A percentile compares a stretch with the other conserved stretches of the same genome.
phyloP scores from a whole-genome alignment of 2,329 filamentous ascomycete genomes.

The Phialemonium atrogriseum region DNA sequence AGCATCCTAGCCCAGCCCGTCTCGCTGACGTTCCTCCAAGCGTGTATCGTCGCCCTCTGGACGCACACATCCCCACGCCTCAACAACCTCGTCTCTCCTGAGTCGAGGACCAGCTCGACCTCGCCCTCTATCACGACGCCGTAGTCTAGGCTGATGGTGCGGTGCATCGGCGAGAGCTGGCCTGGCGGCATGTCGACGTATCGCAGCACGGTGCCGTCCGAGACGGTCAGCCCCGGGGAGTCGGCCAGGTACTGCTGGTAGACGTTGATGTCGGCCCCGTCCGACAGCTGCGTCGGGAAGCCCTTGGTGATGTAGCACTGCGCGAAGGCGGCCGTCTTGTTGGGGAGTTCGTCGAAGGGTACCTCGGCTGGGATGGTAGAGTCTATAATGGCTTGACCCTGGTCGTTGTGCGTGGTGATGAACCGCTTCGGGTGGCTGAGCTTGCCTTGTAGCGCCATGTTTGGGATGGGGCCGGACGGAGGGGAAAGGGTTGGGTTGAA shows the following conservation, averaged over 20 bases:
- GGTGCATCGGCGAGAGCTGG: constrained; percentile 31
- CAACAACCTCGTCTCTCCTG: constrained; percentile 32
- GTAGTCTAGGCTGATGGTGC: constrained; percentile 39
- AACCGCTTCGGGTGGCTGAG: constrained; percentile 17
- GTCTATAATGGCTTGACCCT: constrained; percentile 26
- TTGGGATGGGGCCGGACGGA: no score
- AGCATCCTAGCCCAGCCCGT: constrained; percentile 32
- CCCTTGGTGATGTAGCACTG: constrained; percentile 42
- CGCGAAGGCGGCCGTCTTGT: constrained; percentile 35
- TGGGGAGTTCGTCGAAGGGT: constrained; percentile 9
- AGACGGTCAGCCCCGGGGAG: constrained; percentile 40
- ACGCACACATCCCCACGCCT: constrained; percentile 37
- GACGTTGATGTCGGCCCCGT: constrained; percentile 36
- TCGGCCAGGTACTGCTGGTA: constrained; percentile 34
- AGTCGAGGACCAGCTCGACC: constrained; percentile 38
- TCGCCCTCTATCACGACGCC: constrained; percentile 40
- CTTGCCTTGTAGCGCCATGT: constrained; percentile 7
- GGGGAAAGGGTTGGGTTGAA: no score
- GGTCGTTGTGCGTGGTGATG: constrained; percentile 24
- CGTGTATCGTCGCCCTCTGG: constrained; percentile 39
- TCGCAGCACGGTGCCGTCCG: constrained; percentile 31
- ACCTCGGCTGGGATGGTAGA: constrained; percentile 14
- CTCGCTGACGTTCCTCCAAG: constrained; percentile 27
- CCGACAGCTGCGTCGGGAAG: constrained; percentile 34
- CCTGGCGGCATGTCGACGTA: constrained; percentile 37